Evolutionary conservation across 108 stramenopile genomes (phyloP), one percentile per base, ranked within the genome.

Genomic region (Fragilariopsis cylindrus): DNA sequence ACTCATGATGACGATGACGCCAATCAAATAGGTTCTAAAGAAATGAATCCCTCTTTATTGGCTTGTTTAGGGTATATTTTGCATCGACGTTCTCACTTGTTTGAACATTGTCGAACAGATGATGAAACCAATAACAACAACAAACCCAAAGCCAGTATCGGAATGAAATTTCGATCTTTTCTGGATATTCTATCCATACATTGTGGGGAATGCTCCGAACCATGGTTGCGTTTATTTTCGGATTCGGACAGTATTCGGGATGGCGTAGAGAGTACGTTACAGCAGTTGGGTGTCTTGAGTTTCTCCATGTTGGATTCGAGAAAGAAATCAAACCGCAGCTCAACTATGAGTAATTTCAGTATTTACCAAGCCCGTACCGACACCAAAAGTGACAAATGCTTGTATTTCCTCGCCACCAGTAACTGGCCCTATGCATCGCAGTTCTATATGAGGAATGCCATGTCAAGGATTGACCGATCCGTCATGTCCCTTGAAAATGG

Each of bases 21-120:
- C 52, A 15, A 53, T 53, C 15, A 12, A 53, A 12, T 15, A 15
- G 52, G 15, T 15, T 12, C 11, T 15, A 15, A 53, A 1, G 52
- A 53, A 53, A 53, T 15, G 0, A 53, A 68, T 7, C 21, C 48
- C 7, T 13, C 19, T 30, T 3, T 68, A 4, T 30, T 68, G 30
- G 21, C 48, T 68, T 68, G 66, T 21, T 12, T 68, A 40, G 66
- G 66, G 8, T 68, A 52, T 16, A 68, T 68, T 18, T 50, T 49
- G 48, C 48, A 52, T 6, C 48, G n/a, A 49, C 44, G 66, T n/a
- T 68, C 19, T 52, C 4, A 50, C 50, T 39, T 68, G 7, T 68
- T 68, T 49, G 39, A 45, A 62, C 6, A 43, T 6, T 8, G 13
- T 62, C 60, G 30, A 44, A 45, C 15, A 6, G 9, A 40, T 40